Evolutionary conservation across 768 basidiomycete genomes (phyloP), one percentile per base, ranked within the genome.

Genomic region (Serendipita sp.): DNA sequence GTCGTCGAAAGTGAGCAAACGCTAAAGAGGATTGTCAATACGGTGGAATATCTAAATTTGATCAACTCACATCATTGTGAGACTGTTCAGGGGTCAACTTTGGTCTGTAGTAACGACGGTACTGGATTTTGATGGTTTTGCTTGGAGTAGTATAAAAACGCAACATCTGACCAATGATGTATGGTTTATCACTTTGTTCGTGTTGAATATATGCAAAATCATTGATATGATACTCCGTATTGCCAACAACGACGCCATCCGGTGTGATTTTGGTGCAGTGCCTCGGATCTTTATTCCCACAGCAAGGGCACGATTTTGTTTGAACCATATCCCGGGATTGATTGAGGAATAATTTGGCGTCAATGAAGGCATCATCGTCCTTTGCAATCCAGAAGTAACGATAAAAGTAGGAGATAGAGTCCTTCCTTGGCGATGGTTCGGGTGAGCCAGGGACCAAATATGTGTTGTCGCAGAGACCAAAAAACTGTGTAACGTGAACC

Each of bases 131-230:
- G 23, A 23, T 23, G 10, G 33, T n/a, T 27, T 34, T 60, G 29
- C 4, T 37, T 33, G 16, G 16, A 60, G 27, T n/a, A 16, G 8
- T 16, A 5, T 23, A 23, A 31, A 60, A 5, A 8, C n/a, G 16
- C 55, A n/a, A n/a, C 10, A 60, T 60, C n/a, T 60, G 55, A 10
- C 55, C 55, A 29, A 60, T 60, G 18, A 60, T 60, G 18, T 60
- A 60, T 5, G 55, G 36, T n/a, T 8, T 27, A 31, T 60, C 31
- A 8, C 27, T 27, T n/a, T n/a, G 16, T 34, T 60, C 16, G 29
- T 60, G 18, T 31, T 60, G 55, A 29, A 60, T 27, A 2, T 60
- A 60, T 3, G 34, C 55, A 10, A 37, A 33, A n/a, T 60, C 55
- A n/a, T 60, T n/a, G 18, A 60, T n/a, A 60, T 60, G 55, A n/a